These are phyloP conservation scores for Buddleja alternifolia DNA, from an alignment of 257 asterid genomes.

Conservation along the genomic window DNA sequence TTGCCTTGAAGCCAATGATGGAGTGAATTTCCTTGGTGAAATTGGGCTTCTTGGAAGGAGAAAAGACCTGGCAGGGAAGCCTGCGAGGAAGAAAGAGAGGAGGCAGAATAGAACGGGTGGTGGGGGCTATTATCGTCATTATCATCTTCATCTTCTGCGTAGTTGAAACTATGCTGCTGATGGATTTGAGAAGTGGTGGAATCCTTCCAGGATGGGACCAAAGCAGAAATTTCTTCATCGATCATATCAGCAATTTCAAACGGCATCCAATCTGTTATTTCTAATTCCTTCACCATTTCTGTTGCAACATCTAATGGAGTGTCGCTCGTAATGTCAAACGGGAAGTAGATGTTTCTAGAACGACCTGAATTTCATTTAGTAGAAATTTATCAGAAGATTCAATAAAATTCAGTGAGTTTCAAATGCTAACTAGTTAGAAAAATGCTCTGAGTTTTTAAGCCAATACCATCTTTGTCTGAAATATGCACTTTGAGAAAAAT, in stretches of 20 bases:
- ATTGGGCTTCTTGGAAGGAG: slow-evolving; percentile 30
- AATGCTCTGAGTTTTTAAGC: not conserved
- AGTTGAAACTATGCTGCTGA: slow-evolving; percentile 52
- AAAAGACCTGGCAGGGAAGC: slow-evolving; percentile 52
- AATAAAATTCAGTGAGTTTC: not conserved
- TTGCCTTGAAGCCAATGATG: slow-evolving; percentile 57
- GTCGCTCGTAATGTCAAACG: slow-evolving; percentile 65
- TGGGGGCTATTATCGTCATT: slow-evolving; percentile 47
- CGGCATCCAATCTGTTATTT: slow-evolving; percentile 72
- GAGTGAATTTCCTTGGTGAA: slow-evolving; percentile 26
- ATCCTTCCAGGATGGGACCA: slow-evolving; percentile 59
- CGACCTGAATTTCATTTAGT: slow-evolving; percentile 42
- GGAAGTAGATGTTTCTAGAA: slow-evolving; percentile 63
- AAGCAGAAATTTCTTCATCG: slow-evolving; percentile 53
- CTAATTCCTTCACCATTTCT: slow-evolving; percentile 82
- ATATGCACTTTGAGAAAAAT: slow-evolving; percentile 75
- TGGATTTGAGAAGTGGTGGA: slow-evolving; percentile 30
- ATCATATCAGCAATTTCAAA: slow-evolving; percentile 80
- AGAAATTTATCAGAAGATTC: not conserved
- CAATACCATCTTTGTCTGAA: slow-evolving; percentile 61
- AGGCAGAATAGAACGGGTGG: slow-evolving; percentile 52
- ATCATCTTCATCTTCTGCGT: slow-evolving; percentile 49
- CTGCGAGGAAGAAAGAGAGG: slow-evolving; percentile 64
- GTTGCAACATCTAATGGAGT: slow-evolving; percentile 71
- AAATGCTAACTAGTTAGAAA: not conserved